These are phyloP conservation scores for Tricharina praecox DNA, from an alignment of 495 filamentous ascomycete genomes.

Conservation along the genomic window DNA sequence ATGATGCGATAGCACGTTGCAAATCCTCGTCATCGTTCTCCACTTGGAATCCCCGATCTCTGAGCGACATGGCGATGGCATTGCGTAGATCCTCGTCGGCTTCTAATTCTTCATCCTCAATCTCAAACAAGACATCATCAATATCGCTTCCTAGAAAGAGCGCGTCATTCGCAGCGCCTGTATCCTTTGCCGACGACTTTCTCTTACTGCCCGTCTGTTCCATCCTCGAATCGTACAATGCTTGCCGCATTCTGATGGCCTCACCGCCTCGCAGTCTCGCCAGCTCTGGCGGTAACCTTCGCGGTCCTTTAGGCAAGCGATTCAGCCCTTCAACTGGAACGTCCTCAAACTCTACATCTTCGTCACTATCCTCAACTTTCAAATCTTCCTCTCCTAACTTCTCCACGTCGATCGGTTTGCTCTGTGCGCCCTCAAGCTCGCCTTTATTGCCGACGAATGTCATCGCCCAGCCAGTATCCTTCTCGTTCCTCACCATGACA, in stretches of 20 bases:
- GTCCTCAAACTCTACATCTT: conserved; percentile 74
- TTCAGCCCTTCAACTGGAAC: conserved; percentile 91
- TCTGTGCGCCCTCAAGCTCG: conserved; percentile 52
- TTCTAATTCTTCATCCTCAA: conserved; percentile 16
- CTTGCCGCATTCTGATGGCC: conserved; percentile 30
- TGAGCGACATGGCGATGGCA: conserved; percentile 70
- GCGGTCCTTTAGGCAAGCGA: conserved; percentile 48
- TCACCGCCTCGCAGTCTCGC: background rate
- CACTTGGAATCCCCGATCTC: conserved; percentile 16
- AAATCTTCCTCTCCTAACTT: conserved; percentile 44
- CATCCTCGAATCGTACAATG: conserved; percentile 30
- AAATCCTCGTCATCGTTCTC: conserved; percentile 28
- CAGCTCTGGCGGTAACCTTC: background rate
- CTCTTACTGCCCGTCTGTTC: conserved; percentile 10
- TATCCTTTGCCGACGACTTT: background rate
- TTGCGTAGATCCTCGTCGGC: conserved; percentile 55
- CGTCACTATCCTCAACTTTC: conserved; percentile 44
- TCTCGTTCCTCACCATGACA: conserved; percentile 85
- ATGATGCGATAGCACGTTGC: conserved; percentile 23
- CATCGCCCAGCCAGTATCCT: conserved; percentile 91
- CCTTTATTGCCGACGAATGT: conserved; percentile 67
- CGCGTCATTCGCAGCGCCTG: conserved; percentile 36
- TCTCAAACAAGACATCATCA: conserved; percentile 14
- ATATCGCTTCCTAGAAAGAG: conserved; percentile 54
- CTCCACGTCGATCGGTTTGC: conserved; percentile 84